Evolutionary conservation across 257 asterid genomes (phyloP), one percentile per base, ranked within the genome.

Genomic region (Nicotiana sylvestris): DNA sequence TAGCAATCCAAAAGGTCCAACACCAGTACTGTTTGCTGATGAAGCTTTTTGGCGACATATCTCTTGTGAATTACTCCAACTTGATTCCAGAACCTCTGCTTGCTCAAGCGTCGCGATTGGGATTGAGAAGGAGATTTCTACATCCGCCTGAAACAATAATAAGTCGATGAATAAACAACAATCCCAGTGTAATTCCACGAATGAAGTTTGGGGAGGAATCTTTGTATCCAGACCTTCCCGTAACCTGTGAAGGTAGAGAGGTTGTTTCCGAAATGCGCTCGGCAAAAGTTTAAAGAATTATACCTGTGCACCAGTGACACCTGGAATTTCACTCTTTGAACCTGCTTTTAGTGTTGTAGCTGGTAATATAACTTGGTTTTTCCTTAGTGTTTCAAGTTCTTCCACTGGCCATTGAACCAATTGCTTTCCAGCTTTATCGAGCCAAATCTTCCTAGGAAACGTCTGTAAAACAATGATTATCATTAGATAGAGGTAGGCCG

Each of bases 1-100:
- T 25, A 72, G 60, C 78, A 72, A 72, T 6, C 78, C 60, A 25
- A 72, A 72, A 86, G 95, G 93, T 57, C 93, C 91, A 1, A 85
- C 61, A 1, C 82, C 90, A 5, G 84, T 90, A 9, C 51, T 43
- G 3, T n/a, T 51, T 4, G 66, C 81, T 10, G 87, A 89, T 60
- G 90, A 86, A 56, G 83, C 87, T 67, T 58, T 82, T 70, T 85
- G 81, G 35, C 65, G 82, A 83, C 89, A 87, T 55, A 91, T 81
- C 6, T 57, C 83, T 32, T 83, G 88, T 0, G 90, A 89, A 80
- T 89, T 81, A 43, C 77, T 18, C 64, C 43, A n/a, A 13, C 17
- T 62, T 58, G 82, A 79, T 11, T 89, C 84, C 30, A 88, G 72
- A 30, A 27, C 9, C 83, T 89, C 91, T 13, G 81, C 82, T 0